phyloP scores from a whole-genome alignment of 345 rosid species.

The Corymbia maculata region DNA sequence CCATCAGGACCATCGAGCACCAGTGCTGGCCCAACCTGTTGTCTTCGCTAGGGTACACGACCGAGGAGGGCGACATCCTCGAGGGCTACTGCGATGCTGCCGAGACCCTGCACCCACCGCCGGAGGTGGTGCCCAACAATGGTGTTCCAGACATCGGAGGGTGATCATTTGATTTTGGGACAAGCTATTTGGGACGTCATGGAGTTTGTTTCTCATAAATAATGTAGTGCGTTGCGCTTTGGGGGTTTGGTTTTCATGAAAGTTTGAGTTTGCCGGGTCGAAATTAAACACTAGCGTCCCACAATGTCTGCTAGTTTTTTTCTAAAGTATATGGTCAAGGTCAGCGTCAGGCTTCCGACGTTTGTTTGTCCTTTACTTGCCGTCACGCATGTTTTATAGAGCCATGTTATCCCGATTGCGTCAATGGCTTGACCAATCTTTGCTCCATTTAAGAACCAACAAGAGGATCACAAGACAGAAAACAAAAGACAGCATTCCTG shows the following conservation, averaged over 20 bases:
- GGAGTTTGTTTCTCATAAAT: neutral
- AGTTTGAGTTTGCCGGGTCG: neutral
- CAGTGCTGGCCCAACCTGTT: conserved; percentile 66
- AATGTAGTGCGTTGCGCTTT: neutral
- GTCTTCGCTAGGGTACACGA: conserved; percentile 47
- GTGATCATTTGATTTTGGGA: neutral
- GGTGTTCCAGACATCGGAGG: neutral
- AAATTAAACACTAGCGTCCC: neutral
- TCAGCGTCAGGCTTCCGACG: neutral
- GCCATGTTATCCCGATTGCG: neutral
- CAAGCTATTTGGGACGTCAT: neutral
- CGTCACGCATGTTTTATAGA: neutral
- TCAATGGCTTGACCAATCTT: neutral
- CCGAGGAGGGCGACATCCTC: conserved; percentile 54
- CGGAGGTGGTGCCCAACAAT: neutral
- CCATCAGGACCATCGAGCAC: conserved; percentile 32
- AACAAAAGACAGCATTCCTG: neutral
- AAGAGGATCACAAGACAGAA: neutral
- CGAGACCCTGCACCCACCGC: neutral
- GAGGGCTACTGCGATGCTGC: conserved; percentile 54
- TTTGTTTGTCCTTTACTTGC: neutral
- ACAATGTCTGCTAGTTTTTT: neutral
- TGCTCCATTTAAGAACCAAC: neutral
- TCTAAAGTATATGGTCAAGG: neutral
- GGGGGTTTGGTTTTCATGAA: neutral